Evolutionary conservation across 2,329 filamentous ascomycete species (phyloP).

Genomic region (Nigrospora osmanthi): DNA sequence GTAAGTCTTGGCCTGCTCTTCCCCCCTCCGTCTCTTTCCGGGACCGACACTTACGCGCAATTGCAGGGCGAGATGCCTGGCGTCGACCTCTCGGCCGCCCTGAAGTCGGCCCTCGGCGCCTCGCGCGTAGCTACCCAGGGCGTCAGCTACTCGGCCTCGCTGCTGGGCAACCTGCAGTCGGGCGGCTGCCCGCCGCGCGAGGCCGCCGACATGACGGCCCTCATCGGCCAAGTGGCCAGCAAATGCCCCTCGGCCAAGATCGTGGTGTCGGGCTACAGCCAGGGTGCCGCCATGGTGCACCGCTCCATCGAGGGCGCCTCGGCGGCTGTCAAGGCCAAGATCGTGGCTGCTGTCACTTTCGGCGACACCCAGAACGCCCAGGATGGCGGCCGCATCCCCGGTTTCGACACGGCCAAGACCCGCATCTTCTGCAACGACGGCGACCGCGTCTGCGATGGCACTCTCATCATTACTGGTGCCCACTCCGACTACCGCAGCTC

Average conservation of each 20-base stretch:
- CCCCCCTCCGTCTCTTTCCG: neutral
- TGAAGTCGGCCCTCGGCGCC: constrained; percentile 12
- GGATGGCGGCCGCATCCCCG: constrained; percentile 20
- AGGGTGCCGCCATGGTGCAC: constrained; percentile 25
- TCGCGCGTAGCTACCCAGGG: constrained; percentile 7
- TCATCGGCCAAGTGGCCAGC: constrained; percentile 18
- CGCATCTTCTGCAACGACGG: constrained; percentile 38
- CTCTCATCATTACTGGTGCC: constrained; percentile 25
- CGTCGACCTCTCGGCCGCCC: constrained; percentile 13
- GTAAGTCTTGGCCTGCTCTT: constrained; percentile 16
- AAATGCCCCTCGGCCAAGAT: constrained; percentile 24
- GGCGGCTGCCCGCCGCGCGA: constrained; percentile 16
- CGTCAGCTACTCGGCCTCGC: constrained; percentile 17
- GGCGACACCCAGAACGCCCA: constrained; percentile 22
- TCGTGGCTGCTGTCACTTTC: constrained; percentile 19
- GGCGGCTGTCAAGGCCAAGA: constrained; percentile 14
- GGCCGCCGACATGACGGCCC: constrained; percentile 17
- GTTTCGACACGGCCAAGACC: constrained; percentile 15
- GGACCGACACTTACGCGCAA: neutral
- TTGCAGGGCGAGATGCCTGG: constrained; percentile 16
- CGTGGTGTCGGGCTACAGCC: constrained; percentile 20
- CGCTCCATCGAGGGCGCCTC: constrained; percentile 23
- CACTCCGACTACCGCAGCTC: constrained; percentile 27
- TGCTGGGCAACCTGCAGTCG: constrained; percentile 17
- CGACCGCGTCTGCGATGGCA: constrained; percentile 40